Evolutionary conservation across 768 basidiomycete genomes (phyloP).

Genomic region (Crepidotus variabilis): DNA sequence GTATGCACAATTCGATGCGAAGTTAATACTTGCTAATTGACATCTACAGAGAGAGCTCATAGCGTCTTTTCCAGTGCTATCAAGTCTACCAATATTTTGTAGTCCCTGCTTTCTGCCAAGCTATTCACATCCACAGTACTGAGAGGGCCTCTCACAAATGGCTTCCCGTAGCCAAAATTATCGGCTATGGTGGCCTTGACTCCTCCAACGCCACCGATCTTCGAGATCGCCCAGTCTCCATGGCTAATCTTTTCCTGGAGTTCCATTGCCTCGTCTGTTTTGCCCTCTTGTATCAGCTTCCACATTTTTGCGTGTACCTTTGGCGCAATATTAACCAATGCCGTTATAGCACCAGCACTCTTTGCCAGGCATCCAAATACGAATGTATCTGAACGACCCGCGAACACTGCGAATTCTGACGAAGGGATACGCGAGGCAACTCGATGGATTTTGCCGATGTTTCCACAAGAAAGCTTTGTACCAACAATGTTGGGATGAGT

Average conservation of each 20-base stretch:
- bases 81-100: constrained; percentile 38
- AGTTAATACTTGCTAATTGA: neutral
- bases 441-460: constrained; percentile 80
- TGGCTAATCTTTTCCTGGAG: constrained; percentile 61
- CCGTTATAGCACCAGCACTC: constrained; percentile 64
- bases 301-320: constrained; percentile 53
- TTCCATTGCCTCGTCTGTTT: constrained; percentile 53
- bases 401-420: constrained; percentile 63
- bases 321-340: constrained; percentile 57
- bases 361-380: constrained; percentile 57
- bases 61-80: constrained; percentile 34
- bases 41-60: neutral
- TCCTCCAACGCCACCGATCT: constrained; percentile 64
- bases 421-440: constrained; percentile 55
- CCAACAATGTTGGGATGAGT: constrained; percentile 84
- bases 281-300: constrained; percentile 46
- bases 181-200: constrained; percentile 61
- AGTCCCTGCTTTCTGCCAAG: constrained; percentile 35
- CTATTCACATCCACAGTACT: constrained; percentile 33
- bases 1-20: neutral
- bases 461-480: constrained; percentile 81
- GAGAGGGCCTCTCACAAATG: constrained; percentile 46
- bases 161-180: constrained; percentile 61
- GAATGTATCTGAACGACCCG: constrained; percentile 72
- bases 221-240: constrained; percentile 61